phyloP scores from a whole-genome alignment of 108 stramenopile species.

The Cyclotella baltica region DNA sequence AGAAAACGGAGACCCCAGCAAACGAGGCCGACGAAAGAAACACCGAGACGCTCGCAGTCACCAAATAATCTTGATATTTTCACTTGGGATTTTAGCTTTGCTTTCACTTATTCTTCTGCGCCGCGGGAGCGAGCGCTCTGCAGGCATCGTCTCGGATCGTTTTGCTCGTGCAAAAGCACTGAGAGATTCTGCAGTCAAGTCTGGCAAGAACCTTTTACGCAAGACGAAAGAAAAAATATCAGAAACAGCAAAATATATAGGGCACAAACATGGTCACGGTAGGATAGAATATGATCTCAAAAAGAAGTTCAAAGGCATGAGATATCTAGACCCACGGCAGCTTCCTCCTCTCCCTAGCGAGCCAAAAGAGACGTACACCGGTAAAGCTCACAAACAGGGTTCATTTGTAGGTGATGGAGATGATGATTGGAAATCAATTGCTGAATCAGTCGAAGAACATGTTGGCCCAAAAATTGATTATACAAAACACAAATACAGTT shows the following conservation, averaged over 20 bases:
- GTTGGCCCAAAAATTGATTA: conserved; percentile 70
- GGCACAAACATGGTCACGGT: conserved; percentile 6
- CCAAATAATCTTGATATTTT: neutral
- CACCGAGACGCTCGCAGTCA: conserved; percentile 22
- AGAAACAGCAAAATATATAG: neutral
- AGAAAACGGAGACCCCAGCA: conserved; percentile 29
- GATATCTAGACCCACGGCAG: conserved; percentile 51
- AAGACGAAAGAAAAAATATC: conserved; percentile 4
- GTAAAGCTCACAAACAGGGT: conserved; percentile 8
- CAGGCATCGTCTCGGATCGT: conserved; percentile 14
- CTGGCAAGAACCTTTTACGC: neutral
- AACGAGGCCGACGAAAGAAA: conserved; percentile 13
- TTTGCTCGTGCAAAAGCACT: conserved; percentile 35
- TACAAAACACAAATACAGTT: conserved; percentile 65
- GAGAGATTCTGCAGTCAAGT: conserved; percentile 27
- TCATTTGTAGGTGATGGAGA: conserved; percentile 40
- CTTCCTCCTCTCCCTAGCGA: conserved; percentile 47
- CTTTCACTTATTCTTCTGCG: neutral
- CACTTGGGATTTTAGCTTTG: neutral
- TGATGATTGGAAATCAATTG: conserved; percentile 45
- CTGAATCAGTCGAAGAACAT: neutral
- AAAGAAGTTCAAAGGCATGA: conserved; percentile 26
- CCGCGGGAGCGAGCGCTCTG: neutral
- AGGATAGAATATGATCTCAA: neutral
- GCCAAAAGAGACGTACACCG: conserved; percentile 22